Conservation (phyloP, 1,139 yeast species). For the Diutina siamensis region DNA sequence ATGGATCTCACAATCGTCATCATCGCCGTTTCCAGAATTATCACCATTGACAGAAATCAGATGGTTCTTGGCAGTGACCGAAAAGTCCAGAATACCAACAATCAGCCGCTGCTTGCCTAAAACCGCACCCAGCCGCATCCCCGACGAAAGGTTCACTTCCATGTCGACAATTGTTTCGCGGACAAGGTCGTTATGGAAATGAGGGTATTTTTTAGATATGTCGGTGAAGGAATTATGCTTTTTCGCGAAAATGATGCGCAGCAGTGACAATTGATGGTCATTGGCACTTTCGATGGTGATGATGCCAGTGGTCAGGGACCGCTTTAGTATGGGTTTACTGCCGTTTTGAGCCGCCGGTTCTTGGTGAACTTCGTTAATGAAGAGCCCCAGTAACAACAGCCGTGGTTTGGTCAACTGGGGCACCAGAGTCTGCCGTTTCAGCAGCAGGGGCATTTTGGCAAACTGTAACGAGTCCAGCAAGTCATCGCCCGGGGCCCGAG, state of each 20-base stretch:
- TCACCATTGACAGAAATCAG: neutral
- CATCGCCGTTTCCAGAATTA: neutral
- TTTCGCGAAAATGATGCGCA: neutral
- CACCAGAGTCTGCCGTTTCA: neutral
- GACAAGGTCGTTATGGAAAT: neutral
- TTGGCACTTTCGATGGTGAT: conserved; percentile 1
- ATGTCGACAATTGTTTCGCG: neutral
- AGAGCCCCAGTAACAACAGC: conserved; percentile 1
- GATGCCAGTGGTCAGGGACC: conserved; percentile 4
- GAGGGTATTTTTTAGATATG: neutral
- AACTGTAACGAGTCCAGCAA: neutral
- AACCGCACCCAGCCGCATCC: neutral
- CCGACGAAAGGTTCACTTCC: neutral
- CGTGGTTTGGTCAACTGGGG: neutral
- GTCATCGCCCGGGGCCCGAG: neutral
- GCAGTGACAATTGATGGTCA: neutral
- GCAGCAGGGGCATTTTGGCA: neutral
- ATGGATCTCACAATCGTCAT: conserved; percentile 1
- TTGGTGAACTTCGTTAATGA: neutral
- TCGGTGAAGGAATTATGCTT: conserved; percentile 4
- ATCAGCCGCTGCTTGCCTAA: conserved; percentile 5
- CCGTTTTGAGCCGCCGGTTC: neutral
- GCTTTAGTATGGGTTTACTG: neutral
- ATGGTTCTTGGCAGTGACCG: neutral
- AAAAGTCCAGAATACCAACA: neutral